These are phyloP conservation scores for Parathielavia hyrcaniae DNA, from an alignment of 495 filamentous ascomycete genomes.

Conservation along the genomic window DNA sequence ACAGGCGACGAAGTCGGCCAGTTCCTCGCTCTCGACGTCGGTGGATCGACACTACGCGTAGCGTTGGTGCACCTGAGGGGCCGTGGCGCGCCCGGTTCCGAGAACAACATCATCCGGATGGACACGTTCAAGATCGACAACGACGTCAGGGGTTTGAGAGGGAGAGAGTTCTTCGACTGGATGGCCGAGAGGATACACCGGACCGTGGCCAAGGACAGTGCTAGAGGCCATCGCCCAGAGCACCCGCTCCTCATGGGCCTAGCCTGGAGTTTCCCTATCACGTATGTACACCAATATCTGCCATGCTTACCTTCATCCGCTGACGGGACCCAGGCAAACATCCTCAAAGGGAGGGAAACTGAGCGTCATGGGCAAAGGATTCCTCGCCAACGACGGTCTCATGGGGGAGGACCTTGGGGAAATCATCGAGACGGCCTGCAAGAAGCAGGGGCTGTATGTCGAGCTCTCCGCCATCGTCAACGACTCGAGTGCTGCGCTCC, in stretches of 20 bases:
- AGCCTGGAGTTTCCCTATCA: conserved; percentile 84
- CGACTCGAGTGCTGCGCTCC: conserved; percentile 72
- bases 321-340: conserved; percentile 57
- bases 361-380: conserved; percentile 82
- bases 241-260: conserved; percentile 56
- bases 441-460: conserved; percentile 43
- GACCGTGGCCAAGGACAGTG: conserved; percentile 37
- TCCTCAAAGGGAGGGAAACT: conserved; percentile 66
- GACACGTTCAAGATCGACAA: conserved; percentile 48
- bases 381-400: conserved; percentile 49
- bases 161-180: conserved; percentile 66
- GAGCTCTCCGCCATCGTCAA: conserved; percentile 77
- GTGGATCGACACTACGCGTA: conserved; percentile 75
- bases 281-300: conserved; percentile 45
- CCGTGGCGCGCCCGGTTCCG: conserved; percentile 26
- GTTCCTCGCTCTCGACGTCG: conserved; percentile 56
- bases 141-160: conserved; percentile 40
- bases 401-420: conserved; percentile 48
- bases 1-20: conserved; percentile 63
- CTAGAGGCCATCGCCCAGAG: conserved; percentile 25
- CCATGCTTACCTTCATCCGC: not conserved
- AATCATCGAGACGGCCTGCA: conserved; percentile 47
- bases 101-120: conserved; percentile 42
- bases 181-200: conserved; percentile 70
- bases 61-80: conserved; percentile 64